These are phyloP conservation scores for Podospora appendiculata DNA, from an alignment of 495 filamentous ascomycete species.

Conservation along the genomic window DNA sequence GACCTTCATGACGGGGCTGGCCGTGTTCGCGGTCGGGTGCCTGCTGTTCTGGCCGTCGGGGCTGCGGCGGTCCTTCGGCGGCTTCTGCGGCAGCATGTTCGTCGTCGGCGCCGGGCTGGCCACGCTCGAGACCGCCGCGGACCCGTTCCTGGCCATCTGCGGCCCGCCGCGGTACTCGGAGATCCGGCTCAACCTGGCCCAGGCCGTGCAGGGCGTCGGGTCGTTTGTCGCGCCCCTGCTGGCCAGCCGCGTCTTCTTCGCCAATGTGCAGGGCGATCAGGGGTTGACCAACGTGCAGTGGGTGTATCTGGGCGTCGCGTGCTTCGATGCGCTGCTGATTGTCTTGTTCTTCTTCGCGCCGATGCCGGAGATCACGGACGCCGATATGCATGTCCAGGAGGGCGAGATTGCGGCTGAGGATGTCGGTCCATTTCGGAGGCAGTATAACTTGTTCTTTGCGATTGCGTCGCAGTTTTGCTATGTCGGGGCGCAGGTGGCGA, in stretches of 20 bases:
- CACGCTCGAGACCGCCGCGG: slow-evolving; percentile 64
- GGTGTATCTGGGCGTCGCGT: slow-evolving; percentile 64
- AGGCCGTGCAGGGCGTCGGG: slow-evolving; percentile 60
- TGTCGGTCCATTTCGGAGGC: slow-evolving; percentile 47
- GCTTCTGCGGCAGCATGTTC: slow-evolving; percentile 62
- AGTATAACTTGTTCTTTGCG: slow-evolving; percentile 59
- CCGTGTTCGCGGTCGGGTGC: slow-evolving; percentile 49
- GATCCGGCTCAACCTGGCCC: slow-evolving; percentile 58
- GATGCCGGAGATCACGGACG: slow-evolving; percentile 65
- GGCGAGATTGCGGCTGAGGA: slow-evolving; percentile 30
- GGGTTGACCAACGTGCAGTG: slow-evolving; percentile 57
- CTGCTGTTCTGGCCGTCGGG: slow-evolving; percentile 55
- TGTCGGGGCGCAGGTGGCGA: slow-evolving; percentile 57
- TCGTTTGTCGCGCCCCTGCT: slow-evolving; percentile 55
- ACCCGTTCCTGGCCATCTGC: slow-evolving; percentile 46
- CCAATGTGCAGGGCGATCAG: slow-evolving; percentile 34
- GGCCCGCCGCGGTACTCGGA: slow-evolving; percentile 61
- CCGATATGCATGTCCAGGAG: slow-evolving; percentile 55
- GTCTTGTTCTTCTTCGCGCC: slow-evolving; percentile 56
- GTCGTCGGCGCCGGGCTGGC: slow-evolving; percentile 61
- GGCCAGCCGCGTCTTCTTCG: slow-evolving; percentile 61
- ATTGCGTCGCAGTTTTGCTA: slow-evolving; percentile 63
- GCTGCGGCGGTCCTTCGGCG: slow-evolving; percentile 52
- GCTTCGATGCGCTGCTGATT: slow-evolving; percentile 57
- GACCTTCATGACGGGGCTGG: slow-evolving; percentile 50